Base-by-base conservation (phyloP, 257 asterid genomes). In the Penstemon eatonii region DNA sequence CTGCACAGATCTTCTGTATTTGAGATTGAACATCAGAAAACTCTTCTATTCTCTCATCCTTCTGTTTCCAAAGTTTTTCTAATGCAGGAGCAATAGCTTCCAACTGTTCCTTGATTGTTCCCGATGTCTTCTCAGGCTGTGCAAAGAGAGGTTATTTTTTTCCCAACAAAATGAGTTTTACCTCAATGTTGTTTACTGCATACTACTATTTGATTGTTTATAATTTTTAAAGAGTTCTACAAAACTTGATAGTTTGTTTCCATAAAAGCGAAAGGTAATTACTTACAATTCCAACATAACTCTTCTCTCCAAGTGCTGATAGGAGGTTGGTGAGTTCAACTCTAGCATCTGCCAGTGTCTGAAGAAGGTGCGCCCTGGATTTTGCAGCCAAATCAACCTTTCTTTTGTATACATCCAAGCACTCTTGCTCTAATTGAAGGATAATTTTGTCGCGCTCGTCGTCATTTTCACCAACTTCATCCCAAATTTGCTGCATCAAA, bases 391-490 rank as follows among this genome's bases (percentile, higher is more conserved):
- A 82, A 63, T 86, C 88, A 57, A 86, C 89, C 80, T 84, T 86
- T 78, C 87, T 87, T 86, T 75, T 82, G 87, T 92, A 92, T 8
- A 92, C 98, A 78, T 92, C 94, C 89, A 92, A 77, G 83, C 98
- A 92, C 60, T 92, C 98, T 57, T 89, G 94, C 78, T 92, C 96
- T 56, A 92, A 66, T 80, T 89, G 98, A 79, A 89, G 89, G 75
- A 89, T 91, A 89, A 89, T 83, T 82, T 69, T 83, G 76, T 92
- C 98, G 54, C 98, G 81, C 56, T 87, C 98, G 8, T 92, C 96
- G 13, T 89, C 96, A 63, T 78, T 86, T 79, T 89, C 96, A 41
- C 98, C 98, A 47, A 92, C 98, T 75, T 92, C 98, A 76, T 92
- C 98, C 98, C 98, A 92, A 6, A 92, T 87, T 84, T 85, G 84